Percentiles rank a stretch among this genome's conserved stretches.
These are phyloP conservation scores for Entelexis sorbosivorans DNA, from an alignment of 1,139 yeast species.

Conservation along the genomic window DNA sequence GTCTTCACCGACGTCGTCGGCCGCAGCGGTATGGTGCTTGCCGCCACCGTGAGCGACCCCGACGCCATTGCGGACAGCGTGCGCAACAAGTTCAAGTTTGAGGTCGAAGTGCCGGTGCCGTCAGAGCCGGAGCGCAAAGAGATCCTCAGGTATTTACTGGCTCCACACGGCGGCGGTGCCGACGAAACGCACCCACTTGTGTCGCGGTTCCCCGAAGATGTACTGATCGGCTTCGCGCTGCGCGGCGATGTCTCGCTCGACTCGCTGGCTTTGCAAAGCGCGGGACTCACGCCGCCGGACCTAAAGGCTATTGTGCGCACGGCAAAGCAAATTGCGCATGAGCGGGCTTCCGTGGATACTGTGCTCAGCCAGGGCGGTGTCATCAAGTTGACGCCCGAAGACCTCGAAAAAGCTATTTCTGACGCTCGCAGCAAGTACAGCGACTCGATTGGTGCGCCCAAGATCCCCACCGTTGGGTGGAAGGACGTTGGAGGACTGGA, in stretches of 20 bases:
- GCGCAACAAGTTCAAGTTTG: slow-evolving; percentile 64
- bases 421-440: slow-evolving; percentile 80
- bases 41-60: slow-evolving; percentile 55
- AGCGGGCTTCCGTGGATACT: slow-evolving; percentile 23
- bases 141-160: slow-evolving; percentile 45
- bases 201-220: neutral
- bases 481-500: slow-evolving; percentile 90
- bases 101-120: slow-evolving; percentile 66
- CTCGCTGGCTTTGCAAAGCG: slow-evolving; percentile 70
- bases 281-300: slow-evolving; percentile 86
- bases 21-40: slow-evolving; percentile 38
- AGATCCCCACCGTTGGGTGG: slow-evolving; percentile 92
- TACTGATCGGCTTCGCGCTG: slow-evolving; percentile 23
- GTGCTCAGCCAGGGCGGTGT: slow-evolving; percentile 39
- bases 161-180: slow-evolving; percentile 3
- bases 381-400: slow-evolving; percentile 48
- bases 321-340: slow-evolving; percentile 34
- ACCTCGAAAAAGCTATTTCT: slow-evolving; percentile 61
- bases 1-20: slow-evolving; percentile 46
- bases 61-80: slow-evolving; percentile 60
- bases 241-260: slow-evolving; percentile 48
- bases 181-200: neutral
- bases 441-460: slow-evolving; percentile 93
- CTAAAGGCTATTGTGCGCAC: slow-evolving; percentile 53
- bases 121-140: slow-evolving; percentile 57